These are phyloP conservation scores for Calamus simplicifolius DNA, from an alignment of 176 grass and related monocot genomes.

Conservation along the genomic window DNA sequence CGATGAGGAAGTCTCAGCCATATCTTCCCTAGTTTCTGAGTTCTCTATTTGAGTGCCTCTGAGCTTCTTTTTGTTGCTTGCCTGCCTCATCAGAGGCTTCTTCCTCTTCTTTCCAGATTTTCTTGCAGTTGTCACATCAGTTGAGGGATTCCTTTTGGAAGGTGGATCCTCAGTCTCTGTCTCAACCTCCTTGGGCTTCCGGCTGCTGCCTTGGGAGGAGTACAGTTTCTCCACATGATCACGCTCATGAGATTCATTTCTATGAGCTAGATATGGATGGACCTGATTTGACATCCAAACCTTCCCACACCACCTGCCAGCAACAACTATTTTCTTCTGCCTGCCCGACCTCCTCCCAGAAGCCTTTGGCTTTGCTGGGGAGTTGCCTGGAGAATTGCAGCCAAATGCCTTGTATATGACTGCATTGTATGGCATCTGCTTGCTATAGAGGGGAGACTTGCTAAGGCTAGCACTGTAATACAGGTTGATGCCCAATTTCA, in stretches of 20 bases:
- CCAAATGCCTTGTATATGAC: constrained; percentile 94
- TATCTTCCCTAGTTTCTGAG: constrained; percentile 13
- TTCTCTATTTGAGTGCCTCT: constrained; percentile 17
- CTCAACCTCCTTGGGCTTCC: constrained; percentile 15
- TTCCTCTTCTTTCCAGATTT: constrained; percentile 38
- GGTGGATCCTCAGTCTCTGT: constrained; percentile 19
- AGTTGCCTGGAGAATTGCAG: constrained; percentile 41
- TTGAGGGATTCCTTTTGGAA: constrained; percentile 11
- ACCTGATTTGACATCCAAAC: constrained; percentile 99
- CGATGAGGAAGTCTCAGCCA: background rate
- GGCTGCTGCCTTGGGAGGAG: constrained; percentile 5
- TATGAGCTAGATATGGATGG: constrained; percentile 59
- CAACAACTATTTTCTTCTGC: constrained; percentile 71
- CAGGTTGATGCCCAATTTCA: constrained; percentile 97
- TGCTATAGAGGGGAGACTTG: constrained; percentile 92
- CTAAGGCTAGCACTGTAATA: constrained; percentile 95
- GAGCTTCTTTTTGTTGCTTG: constrained; percentile 34
- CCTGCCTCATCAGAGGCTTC: constrained; percentile 26
- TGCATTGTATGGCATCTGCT: constrained; percentile 94
- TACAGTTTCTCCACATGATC: constrained; percentile 18
- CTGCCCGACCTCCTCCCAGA: constrained; percentile 26
- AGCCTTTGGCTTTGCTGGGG: constrained; percentile 10
- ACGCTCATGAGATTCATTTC: constrained; percentile 29
- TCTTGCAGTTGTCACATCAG: background rate
- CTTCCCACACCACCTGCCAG: constrained; percentile 93